Evolutionary conservation across 345 rosid genomes (phyloP), one percentile per base, ranked within the genome.

Genomic region (Theobroma cacao): DNA sequence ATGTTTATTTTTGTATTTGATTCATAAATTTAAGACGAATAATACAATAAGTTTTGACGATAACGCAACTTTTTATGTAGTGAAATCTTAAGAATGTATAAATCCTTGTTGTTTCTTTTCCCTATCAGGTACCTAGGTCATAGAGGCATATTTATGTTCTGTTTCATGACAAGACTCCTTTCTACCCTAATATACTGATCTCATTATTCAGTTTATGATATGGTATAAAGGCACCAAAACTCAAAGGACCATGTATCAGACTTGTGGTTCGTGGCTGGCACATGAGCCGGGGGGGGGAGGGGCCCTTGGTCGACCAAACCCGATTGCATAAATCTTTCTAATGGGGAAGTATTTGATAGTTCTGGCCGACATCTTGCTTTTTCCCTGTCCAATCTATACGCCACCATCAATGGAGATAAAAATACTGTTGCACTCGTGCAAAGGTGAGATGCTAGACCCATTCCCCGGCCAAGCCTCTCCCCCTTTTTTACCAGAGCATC

Each of bases 351-450:
- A 75, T 31, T 74, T 18, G 72, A 8, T 52, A 70, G 10, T n/a
- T 77, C 58, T 71, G 77, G 81, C 83, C 79, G 78, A 77, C 81
- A 77, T 26, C 24, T n/a, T 61, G 58, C 77, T 70, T 79, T 73
- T 59, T 56, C 20, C 28, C 65, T 34, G 83, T 83, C 77, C 24
- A 70, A 62, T 80, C 83, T 64, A 41, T 43, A 53, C n/a, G 68
- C 61, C 81, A 72, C 80, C 8, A 76, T 79, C 53, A 47, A 79
- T 79, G 82, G 76, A 22, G 72, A 81, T 65, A 4, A 47, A 74
- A 71, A 28, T 34, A 53, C 53, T 33, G 30, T 30, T 59, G 45
- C 56, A 26, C 52, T 43, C 30, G 18, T 33, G 50, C 28, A 13
- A 53, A n/a, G n/a, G 9, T 12, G 63, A 72, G 31, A 40, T 67